Percentiles rank a stretch among this genome's conserved stretches.
Conservation (phyloP, 768 basidiomycete genomes). For the Trametes elegans region DNA sequence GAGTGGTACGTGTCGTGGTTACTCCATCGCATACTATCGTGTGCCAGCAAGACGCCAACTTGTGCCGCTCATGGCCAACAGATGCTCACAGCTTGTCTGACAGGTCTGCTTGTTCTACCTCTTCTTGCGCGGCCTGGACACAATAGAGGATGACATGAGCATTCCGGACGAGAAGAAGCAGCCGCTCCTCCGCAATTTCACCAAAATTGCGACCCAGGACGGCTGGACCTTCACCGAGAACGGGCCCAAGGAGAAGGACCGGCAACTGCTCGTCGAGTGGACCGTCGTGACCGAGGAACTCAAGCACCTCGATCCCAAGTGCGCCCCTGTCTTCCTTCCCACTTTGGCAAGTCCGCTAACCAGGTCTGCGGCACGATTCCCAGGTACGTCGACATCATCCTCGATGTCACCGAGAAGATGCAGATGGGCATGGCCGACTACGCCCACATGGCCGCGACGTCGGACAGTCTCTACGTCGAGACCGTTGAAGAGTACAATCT, state of each 20-base stretch:
- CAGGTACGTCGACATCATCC: slow-evolving; percentile 77
- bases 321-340: slow-evolving; percentile 24
- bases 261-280: slow-evolving; percentile 82
- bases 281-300: slow-evolving; percentile 79
- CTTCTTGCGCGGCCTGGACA: slow-evolving; percentile 91
- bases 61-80: not conserved
- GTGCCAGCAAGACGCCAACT: not conserved
- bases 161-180: slow-evolving; percentile 85
- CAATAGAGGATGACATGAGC: slow-evolving; percentile 98
- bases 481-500: slow-evolving; percentile 88
- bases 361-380: slow-evolving; percentile 14
- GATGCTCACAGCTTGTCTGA: not conserved
- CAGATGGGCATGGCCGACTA: slow-evolving; percentile 94
- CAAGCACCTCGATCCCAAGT: slow-evolving; percentile 63
- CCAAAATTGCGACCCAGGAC: slow-evolving; percentile 71
- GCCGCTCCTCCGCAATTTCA: slow-evolving; percentile 78
- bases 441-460: slow-evolving; percentile 75
- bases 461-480: slow-evolving; percentile 66
- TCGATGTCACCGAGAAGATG: slow-evolving; percentile 87
- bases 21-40: too few relatives aligned
- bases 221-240: slow-evolving; percentile 85
- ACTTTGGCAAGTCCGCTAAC: not conserved
- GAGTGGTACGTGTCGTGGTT: slow-evolving; percentile 77
- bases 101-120: slow-evolving; percentile 96
- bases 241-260: slow-evolving; percentile 87